These are phyloP conservation scores for Boletus fagicola DNA, from an alignment of 768 basidiomycete species.

Conservation along the genomic window DNA sequence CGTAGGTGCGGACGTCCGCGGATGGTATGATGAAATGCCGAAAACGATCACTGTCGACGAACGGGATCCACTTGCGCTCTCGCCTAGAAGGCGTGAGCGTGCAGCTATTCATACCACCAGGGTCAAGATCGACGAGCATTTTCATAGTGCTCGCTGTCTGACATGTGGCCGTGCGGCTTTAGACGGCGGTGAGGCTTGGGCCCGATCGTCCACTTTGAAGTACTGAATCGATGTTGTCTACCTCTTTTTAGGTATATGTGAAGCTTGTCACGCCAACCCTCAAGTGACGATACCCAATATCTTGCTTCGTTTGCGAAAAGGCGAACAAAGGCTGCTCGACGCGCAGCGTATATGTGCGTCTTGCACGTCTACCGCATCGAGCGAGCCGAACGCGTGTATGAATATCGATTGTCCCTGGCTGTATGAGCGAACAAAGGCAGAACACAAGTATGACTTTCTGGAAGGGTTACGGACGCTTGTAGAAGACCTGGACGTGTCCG, in stretches of 20 bases:
- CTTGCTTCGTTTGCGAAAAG: slow-evolving; percentile 48
- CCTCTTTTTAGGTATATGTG: slow-evolving; percentile 55
- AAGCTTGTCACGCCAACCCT: slow-evolving; percentile 50
- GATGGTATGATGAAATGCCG: slow-evolving; percentile 90
- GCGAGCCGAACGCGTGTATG: slow-evolving; percentile 69
- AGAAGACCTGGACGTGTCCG: slow-evolving; percentile 23
- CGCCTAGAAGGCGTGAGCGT: slow-evolving; percentile 37
- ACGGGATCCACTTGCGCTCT: slow-evolving; percentile 33
- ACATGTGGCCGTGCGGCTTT: slow-evolving; percentile 58
- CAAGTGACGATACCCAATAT: slow-evolving; percentile 58
- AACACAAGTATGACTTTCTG: slow-evolving; percentile 37
- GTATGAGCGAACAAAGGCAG: slow-evolving; percentile 65
- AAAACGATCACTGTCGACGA: slow-evolving; percentile 44
- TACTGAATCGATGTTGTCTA: background rate
- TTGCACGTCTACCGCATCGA: slow-evolving; percentile 56
- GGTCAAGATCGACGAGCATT: slow-evolving; percentile 72
- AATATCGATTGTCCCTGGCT: slow-evolving; percentile 87
- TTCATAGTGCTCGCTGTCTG: slow-evolving; percentile 66
- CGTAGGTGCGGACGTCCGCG: slow-evolving; percentile 79
- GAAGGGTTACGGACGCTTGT: slow-evolving; percentile 32
- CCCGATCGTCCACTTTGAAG: background rate
- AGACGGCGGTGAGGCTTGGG: slow-evolving; percentile 50
- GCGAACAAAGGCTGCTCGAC: slow-evolving; percentile 53
- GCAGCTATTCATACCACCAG: slow-evolving; percentile 34
- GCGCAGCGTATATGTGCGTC: slow-evolving; percentile 69